phyloP scores from a whole-genome alignment of 2,329 filamentous ascomycete genomes.

The Capronia coronata region DNA sequence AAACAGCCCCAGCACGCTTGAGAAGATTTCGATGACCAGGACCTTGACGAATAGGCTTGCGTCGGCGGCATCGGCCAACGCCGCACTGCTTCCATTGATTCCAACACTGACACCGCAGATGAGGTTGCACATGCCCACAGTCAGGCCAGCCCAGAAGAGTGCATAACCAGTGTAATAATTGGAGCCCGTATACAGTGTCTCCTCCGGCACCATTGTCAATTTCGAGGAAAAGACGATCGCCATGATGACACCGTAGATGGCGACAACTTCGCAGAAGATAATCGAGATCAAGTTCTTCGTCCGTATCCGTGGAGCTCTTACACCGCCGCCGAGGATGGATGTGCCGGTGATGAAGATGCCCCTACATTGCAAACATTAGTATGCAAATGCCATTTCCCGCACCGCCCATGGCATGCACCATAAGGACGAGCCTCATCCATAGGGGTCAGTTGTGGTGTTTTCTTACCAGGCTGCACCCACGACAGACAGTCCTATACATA shows the following conservation, averaged over 20 bases:
- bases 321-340: conserved; percentile 92
- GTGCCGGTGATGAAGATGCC: conserved; percentile 98
- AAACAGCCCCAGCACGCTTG: conserved; percentile 91
- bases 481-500: conserved; percentile 94
- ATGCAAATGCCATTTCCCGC: too few relatives aligned
- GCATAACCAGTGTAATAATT: conserved; percentile 94
- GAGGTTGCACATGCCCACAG: conserved; percentile 91
- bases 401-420: too few relatives aligned
- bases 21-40: conserved; percentile 98
- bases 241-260: conserved; percentile 99
- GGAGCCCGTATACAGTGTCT: conserved; percentile 62
- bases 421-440: neutral
- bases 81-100: conserved; percentile 96
- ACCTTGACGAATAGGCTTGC: conserved; percentile 96
- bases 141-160: conserved; percentile 90
- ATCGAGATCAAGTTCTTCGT: conserved; percentile 99
- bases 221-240: conserved; percentile 96
- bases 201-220: conserved; percentile 55
- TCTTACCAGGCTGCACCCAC: conserved; percentile 91
- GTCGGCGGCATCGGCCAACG: conserved; percentile 91
- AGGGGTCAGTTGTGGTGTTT: neutral
- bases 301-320: conserved; percentile 92
- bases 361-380: conserved; percentile 49
- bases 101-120: conserved; percentile 94
- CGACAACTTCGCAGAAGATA: conserved; percentile 99